Evolutionary conservation across 1,284 basidiomycete species (phyloP).

Genomic region (Ganoderma sinense): DNA sequence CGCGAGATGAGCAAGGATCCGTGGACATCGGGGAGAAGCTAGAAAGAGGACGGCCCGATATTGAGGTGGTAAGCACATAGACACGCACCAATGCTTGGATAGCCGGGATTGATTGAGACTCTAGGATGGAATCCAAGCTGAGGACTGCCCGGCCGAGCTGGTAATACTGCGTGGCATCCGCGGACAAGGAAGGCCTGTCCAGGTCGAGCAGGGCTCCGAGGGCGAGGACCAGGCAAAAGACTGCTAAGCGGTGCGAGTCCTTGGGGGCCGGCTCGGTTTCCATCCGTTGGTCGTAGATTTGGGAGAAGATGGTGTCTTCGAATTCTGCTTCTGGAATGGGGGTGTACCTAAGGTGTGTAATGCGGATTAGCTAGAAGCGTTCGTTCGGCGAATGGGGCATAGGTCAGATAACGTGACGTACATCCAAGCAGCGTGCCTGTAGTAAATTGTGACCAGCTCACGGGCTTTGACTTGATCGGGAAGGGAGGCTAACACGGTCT

Average conservation of each 20-base stretch:
- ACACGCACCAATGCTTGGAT: conserved; percentile 68
- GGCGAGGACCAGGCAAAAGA: conserved; percentile 45
- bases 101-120: conserved; percentile 65
- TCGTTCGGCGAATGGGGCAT: conserved; percentile 3
- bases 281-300: conserved; percentile 55
- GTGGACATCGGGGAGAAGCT: conserved; percentile 38
- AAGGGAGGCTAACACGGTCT: conserved; percentile 52
- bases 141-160: conserved; percentile 67
- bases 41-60: conserved; percentile 3
- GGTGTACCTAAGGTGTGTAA: conserved; percentile 55
- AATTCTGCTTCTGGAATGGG: conserved; percentile 66
- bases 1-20: conserved; percentile 38
- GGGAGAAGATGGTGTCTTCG: conserved; percentile 55
- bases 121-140: conserved; percentile 66
- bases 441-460: conserved; percentile 59
- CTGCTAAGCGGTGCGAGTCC: conserved; percentile 51
- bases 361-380: conserved; percentile 5
- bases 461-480: conserved; percentile 54
- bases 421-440: conserved; percentile 74
- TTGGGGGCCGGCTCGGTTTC: conserved; percentile 50
- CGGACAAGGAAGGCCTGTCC: conserved; percentile 54
- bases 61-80: not conserved
- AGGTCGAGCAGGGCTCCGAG: conserved; percentile 49
- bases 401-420: conserved; percentile 43
- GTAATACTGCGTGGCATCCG: conserved; percentile 62